Conservation (phyloP, 2,329 filamentous ascomycete genomes). For the Talaromyces sp. region DNA sequence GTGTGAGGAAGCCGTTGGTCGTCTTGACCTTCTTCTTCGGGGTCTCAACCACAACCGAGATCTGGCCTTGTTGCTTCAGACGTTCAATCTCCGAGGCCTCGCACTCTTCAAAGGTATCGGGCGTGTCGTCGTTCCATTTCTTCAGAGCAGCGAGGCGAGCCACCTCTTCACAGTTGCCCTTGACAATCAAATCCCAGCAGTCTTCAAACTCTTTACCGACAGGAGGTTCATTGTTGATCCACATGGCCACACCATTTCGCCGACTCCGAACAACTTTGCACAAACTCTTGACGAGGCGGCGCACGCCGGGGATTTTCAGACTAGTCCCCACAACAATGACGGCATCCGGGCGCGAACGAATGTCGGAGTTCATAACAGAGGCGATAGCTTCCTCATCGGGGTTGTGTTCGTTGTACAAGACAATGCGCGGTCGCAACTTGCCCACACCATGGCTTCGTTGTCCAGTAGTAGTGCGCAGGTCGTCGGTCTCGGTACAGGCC, state of each 20-base stretch:
- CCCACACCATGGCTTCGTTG: constrained; percentile 93
- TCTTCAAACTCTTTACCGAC: constrained; percentile 79
- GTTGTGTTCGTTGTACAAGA: constrained; percentile 95
- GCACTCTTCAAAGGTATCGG: constrained; percentile 39
- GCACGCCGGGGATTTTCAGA: constrained; percentile 88
- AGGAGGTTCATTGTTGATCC: constrained; percentile 89
- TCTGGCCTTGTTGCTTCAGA: constrained; percentile 30
- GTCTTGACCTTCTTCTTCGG: constrained; percentile 30
- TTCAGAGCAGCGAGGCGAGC: constrained; percentile 63
- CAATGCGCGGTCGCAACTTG: constrained; percentile 81
- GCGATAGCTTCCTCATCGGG: constrained; percentile 96
- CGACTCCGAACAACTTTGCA: constrained; percentile 79
- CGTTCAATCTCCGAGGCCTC: constrained; percentile 40
- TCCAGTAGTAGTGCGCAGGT: constrained; percentile 69
- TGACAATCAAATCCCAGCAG: constrained; percentile 87
- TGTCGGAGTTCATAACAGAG: constrained; percentile 77
- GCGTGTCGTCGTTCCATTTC: constrained; percentile 49
- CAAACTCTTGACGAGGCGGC: constrained; percentile 83
- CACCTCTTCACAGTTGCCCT: constrained; percentile 81
- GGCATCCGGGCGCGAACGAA: constrained; percentile 80
- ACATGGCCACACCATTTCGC: constrained; percentile 74
- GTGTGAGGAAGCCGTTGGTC: constrained; percentile 32
- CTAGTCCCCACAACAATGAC: constrained; percentile 94
- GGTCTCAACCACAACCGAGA: constrained; percentile 36
- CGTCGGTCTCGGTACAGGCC: constrained; percentile 67